These are phyloP conservation scores for Penicillium cataractarum DNA, from an alignment of 495 filamentous ascomycete genomes.

Conservation along the genomic window DNA sequence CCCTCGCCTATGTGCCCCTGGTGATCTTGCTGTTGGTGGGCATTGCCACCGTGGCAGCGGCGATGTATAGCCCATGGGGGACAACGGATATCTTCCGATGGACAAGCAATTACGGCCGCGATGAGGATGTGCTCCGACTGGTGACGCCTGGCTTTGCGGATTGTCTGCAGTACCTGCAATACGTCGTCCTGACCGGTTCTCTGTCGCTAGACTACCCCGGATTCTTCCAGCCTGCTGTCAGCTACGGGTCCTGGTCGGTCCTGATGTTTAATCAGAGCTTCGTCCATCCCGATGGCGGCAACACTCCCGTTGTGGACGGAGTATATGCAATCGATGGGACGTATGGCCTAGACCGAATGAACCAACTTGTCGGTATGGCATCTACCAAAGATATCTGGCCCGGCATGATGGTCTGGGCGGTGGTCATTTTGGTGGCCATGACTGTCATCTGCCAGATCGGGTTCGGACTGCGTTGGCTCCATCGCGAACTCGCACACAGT, in stretches of 20 bases:
- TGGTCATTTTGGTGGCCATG: conserved; percentile 69
- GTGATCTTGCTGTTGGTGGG: conserved; percentile 79
- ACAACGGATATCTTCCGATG: conserved; percentile 86
- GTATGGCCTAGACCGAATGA: conserved; percentile 77
- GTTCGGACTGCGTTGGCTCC: conserved; percentile 74
- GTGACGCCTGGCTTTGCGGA: conserved; percentile 97
- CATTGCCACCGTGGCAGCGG: conserved; percentile 77
- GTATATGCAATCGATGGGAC: conserved; percentile 72
- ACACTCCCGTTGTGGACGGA: conserved; percentile 73
- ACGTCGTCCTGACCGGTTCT: conserved; percentile 82
- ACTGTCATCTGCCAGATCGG: conserved; percentile 75
- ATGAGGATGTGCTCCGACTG: conserved; percentile 86
- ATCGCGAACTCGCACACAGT: conserved; percentile 67
- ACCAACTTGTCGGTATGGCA: conserved; percentile 83
- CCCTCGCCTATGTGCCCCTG: conserved; percentile 79
- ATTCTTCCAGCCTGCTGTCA: conserved; percentile 89
- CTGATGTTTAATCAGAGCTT: conserved; percentile 95
- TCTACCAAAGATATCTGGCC: conserved; percentile 84
- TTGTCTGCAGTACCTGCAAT: conserved; percentile 96
- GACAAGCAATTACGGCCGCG: conserved; percentile 94
- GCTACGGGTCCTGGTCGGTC: conserved; percentile 81
- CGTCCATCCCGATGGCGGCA: conserved; percentile 65
- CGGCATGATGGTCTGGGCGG: conserved; percentile 83
- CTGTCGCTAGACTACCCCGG: conserved; percentile 89
- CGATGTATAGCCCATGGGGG: conserved; percentile 92